Base-by-base conservation (phyloP, 2,329 filamentous ascomycete genomes). In the Aspergillus texensis region DNA sequence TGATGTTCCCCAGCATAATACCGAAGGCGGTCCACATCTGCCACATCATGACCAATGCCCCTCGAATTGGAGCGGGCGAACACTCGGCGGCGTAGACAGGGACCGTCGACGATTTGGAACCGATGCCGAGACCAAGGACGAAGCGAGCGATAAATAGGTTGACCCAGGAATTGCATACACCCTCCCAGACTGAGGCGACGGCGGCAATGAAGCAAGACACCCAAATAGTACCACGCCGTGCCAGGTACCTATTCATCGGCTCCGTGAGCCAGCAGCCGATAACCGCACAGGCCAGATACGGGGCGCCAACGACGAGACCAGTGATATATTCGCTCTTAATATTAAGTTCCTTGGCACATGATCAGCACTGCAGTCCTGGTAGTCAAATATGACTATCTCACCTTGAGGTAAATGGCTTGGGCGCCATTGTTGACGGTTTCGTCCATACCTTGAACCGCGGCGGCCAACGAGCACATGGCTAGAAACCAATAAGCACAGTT, bases 371-470 rank as follows among this genome's bases (percentile, higher is more conserved):
- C 8, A 19, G 14, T 16, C 39, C 30, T 19, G 5, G 26, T 19
- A 1, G 1, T 12, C 26, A 28, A 16, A 21, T 58, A 50, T 46
- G 8, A 2, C 21, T 9, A 28, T 6, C 59, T 32, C 66, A 74
- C 74, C 56, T 71, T 71, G 12, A 76, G 65, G 58, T 78, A 78
- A 39, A 78, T 73, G 1, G 70, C 72, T 59, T 79, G 77, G 5
- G 81, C 80, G 36, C 82, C 82, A 60, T 84, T 84, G 64, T 82
- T 82, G 39, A 79, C 80, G 0, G 82, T 83, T 60, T 84, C 80
- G 61, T 84, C 82, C 82, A 83, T 83, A 10, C 80, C 82, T 75
- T 82, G 86, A 11, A 86, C 83, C 8, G 84, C 84, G 3, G 85
- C 84, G 2, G 83, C 84, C 30, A 86, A 77, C 2, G 84, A 83